Conservation (phyloP, 2,329 filamentous ascomycete genomes). For the Fusarium anguioides region DNA sequence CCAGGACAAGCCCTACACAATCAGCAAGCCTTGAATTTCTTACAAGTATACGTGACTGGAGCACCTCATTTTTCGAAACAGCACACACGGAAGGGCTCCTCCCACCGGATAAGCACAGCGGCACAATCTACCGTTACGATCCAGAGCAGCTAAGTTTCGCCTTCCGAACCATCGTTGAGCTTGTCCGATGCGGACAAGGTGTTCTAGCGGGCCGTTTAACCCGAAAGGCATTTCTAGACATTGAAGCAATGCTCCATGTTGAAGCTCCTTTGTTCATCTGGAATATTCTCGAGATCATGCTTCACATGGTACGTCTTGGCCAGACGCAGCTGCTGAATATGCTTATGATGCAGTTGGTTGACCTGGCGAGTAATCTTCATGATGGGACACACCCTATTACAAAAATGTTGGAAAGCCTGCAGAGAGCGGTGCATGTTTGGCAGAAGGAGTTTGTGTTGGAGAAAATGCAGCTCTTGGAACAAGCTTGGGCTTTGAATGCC, state of each 20-base stretch:
- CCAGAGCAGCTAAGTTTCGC: constrained; percentile 21
- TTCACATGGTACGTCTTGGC: constrained; percentile 3
- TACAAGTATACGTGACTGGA: constrained; percentile 16
- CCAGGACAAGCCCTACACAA: not conserved
- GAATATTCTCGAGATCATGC: constrained; percentile 24
- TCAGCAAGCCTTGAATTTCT: constrained; percentile 7
- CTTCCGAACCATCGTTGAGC: constrained; percentile 13
- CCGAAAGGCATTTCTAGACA: constrained; percentile 11
- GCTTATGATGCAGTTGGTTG: not conserved
- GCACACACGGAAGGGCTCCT: not conserved
- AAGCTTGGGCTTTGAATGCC: constrained; percentile 19
- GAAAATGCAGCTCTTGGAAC: not conserved
- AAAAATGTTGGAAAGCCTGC: not conserved
- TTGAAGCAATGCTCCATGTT: constrained; percentile 8
- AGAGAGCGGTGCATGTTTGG: not conserved
- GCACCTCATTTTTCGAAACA: constrained; percentile 7
- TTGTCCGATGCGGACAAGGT: not conserved
- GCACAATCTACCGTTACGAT: constrained; percentile 1
- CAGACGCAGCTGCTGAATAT: constrained; percentile 12
- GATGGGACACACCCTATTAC: not conserved
- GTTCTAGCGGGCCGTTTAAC: constrained; percentile 17
- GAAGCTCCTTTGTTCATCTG: constrained; percentile 28
- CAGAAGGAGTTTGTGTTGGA: not conserved
- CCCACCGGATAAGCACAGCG: no score
- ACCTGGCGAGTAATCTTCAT: not conserved